phyloP scores from a whole-genome alignment of 495 filamentous ascomycete genomes.

The Talaromyces adpressus region DNA sequence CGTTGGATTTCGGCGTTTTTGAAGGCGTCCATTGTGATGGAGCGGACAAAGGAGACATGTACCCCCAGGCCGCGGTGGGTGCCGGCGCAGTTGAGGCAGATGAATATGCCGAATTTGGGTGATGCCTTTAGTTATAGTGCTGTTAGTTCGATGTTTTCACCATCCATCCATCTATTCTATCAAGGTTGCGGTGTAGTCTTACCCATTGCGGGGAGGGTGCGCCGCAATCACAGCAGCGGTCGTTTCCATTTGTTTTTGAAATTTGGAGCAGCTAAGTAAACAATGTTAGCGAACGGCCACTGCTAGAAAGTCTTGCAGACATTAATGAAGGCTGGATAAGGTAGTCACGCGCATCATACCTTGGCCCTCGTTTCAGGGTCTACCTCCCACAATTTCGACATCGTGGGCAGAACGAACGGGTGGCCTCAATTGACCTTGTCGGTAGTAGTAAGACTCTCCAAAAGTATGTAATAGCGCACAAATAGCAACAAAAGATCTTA shows the following conservation, averaged over 20 bases:
- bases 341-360: slow-evolving; percentile 39
- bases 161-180: background rate
- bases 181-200: slow-evolving; percentile 7
- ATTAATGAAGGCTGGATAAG: background rate
- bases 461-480: background rate
- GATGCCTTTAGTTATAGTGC: slow-evolving; percentile 39
- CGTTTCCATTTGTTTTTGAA: slow-evolving; percentile 81
- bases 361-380: slow-evolving; percentile 92
- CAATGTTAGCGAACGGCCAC: background rate
- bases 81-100: slow-evolving; percentile 93
- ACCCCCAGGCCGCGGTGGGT: slow-evolving; percentile 92
- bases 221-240: slow-evolving; percentile 84
- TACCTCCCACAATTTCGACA: slow-evolving; percentile 88
- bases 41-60: slow-evolving; percentile 95
- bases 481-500: background rate
- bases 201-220: slow-evolving; percentile 95
- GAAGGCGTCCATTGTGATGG: slow-evolving; percentile 96
- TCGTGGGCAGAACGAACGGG: slow-evolving; percentile 13
- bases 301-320: background rate
- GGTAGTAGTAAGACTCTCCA: background rate
- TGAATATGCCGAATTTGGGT: slow-evolving; percentile 81
- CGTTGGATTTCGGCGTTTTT: slow-evolving; percentile 79
- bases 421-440: background rate
- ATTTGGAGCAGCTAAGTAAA: slow-evolving; percentile 67
- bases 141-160: background rate